Percentiles rank a stretch among this genome's conserved stretches.
Conservation (phyloP, 176 grass and related monocot species). For the Otatea glauca region DNA sequence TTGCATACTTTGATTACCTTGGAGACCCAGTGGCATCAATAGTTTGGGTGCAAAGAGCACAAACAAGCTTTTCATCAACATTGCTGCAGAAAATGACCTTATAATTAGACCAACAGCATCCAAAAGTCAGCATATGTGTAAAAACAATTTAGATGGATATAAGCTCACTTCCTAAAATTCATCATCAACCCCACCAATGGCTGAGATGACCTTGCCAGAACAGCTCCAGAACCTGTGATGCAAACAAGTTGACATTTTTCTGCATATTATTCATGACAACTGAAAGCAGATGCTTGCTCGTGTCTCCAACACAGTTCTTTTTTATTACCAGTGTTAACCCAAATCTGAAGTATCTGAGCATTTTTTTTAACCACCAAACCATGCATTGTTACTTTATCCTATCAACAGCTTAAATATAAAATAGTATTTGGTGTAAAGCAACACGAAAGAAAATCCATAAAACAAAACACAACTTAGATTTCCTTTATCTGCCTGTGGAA, state of each 20-base stretch:
- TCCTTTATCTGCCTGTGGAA: neutral
- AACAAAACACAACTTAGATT: slow-evolving; percentile 20
- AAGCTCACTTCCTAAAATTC: slow-evolving; percentile 88
- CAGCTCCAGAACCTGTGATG: slow-evolving; percentile 82
- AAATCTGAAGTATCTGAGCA: neutral
- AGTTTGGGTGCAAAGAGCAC: slow-evolving; percentile 24
- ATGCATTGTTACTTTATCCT: neutral
- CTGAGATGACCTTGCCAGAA: slow-evolving; percentile 95
- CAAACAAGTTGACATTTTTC: slow-evolving; percentile 31
- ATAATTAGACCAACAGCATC: slow-evolving; percentile 40
- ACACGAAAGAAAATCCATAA: slow-evolving; percentile 27
- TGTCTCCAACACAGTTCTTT: neutral
- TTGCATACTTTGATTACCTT: slow-evolving; percentile 53
- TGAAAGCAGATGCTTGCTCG: slow-evolving; percentile 22
- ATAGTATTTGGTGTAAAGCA: slow-evolving; percentile 28
- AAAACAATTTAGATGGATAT: slow-evolving; percentile 44
- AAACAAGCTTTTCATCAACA: slow-evolving; percentile 95
- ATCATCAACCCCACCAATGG: slow-evolving; percentile 95
- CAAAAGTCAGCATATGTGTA: slow-evolving; percentile 25
- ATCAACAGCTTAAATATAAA: slow-evolving; percentile 27
- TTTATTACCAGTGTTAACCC: slow-evolving; percentile 5
- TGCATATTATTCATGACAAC: slow-evolving; percentile 13
- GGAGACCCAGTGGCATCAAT: slow-evolving; percentile 45
- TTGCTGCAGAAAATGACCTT: slow-evolving; percentile 60
- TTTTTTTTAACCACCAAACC: slow-evolving; percentile 27